Evolutionary conservation across 169 alveolate genomes (phyloP).

Genomic region (Condylostoma magnum): DNA sequence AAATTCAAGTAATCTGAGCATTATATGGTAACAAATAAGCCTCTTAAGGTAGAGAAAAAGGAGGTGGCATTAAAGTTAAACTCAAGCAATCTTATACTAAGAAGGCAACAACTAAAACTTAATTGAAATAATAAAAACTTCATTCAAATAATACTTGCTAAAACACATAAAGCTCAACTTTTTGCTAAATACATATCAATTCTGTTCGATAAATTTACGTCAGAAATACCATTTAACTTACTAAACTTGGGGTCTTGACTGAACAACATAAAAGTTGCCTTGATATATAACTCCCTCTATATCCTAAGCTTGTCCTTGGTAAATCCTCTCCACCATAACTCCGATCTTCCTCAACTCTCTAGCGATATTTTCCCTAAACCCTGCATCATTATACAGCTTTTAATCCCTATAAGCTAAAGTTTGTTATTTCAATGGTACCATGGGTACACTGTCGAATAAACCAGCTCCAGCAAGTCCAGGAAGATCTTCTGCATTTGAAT

Average conservation of each 20-base stretch:
- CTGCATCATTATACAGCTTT: conserved; percentile 44
- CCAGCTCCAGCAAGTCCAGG: conserved; percentile 95
- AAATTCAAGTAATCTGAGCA: too few species aligned
- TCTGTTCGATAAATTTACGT: too few species aligned
- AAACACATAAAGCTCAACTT: too few species aligned
- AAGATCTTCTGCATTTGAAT: conserved; percentile 90
- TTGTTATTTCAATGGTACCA: conserved; percentile 40
- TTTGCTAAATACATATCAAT: too few species aligned
- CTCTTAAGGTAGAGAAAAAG: too few species aligned
- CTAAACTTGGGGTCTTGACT: conserved; percentile 75
- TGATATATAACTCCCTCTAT: conserved; percentile 70
- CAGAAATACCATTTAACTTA: too few species aligned
- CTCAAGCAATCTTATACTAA: too few species aligned
- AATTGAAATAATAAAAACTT: too few species aligned
- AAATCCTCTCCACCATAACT: conserved; percentile 52
- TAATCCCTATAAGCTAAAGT: conserved; percentile 48
- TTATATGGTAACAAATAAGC: too few species aligned
- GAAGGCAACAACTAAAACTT: too few species aligned
- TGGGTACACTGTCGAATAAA: conserved; percentile 86
- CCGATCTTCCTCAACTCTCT: conserved; percentile 52
- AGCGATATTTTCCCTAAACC: conserved; percentile 47
- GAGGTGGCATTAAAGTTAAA: too few species aligned
- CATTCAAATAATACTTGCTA: too few species aligned
- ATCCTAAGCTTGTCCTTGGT: conserved; percentile 62
- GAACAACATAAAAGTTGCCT: conserved; percentile 61